Evolutionary conservation across 2,329 filamentous ascomycete genomes (phyloP).

Genomic region (Alternaria brassicicola): DNA sequence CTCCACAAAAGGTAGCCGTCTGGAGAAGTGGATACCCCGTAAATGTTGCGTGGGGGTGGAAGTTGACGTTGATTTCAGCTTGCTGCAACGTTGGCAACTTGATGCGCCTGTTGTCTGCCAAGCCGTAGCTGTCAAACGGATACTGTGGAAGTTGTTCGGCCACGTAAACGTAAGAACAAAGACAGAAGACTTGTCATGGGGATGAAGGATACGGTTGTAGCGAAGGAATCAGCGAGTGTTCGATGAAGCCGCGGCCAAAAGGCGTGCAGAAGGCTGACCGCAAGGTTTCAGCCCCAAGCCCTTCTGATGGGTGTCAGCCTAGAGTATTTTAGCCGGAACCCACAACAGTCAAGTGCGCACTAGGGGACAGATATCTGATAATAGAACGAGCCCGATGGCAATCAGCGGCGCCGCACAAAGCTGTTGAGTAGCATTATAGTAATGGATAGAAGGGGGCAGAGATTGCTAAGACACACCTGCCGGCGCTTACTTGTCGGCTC

Average conservation of each 20-base stretch:
- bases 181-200: neutral
- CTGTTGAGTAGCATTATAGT: neutral
- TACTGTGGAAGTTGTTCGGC: neutral
- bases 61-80: neutral
- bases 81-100: neutral
- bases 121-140: neutral
- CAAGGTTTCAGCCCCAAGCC: neutral
- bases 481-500: neutral
- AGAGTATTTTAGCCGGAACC: neutral
- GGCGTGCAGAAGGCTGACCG: neutral
- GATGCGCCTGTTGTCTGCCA: neutral
- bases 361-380: neutral
- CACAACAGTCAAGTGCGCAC: neutral
- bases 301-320: neutral
- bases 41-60: neutral
- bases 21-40: neutral
- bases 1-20: slow-evolving; percentile 5
- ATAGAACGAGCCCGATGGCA: neutral
- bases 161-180: neutral
- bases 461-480: neutral
- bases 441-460: neutral
- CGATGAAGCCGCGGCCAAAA: neutral
- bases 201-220: neutral
- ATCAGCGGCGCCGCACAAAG: neutral
- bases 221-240: neutral